These are phyloP conservation scores for Trichophyton rubrum DNA, from an alignment of 2,329 filamentous ascomycete species.

Conservation along the genomic window DNA sequence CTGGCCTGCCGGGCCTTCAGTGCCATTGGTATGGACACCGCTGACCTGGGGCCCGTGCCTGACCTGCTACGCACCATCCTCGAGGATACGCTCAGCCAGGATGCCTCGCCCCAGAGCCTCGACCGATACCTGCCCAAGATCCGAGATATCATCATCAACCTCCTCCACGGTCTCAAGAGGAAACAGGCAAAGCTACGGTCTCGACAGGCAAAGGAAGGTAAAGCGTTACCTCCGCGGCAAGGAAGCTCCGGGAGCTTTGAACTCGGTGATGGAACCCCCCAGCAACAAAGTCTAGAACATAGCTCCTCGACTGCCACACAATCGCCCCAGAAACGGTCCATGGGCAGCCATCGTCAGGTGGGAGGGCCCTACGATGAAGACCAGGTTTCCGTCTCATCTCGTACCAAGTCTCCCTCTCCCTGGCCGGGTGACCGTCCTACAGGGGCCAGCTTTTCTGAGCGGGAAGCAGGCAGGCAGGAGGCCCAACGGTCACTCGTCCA, in stretches of 20 bases:
- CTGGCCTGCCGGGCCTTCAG: conserved; percentile 95
- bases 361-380: conserved; percentile 28
- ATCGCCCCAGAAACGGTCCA: conserved; percentile 24
- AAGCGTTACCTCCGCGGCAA: conserved; percentile 28
- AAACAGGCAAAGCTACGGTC: conserved; percentile 80
- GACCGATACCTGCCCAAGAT: conserved; percentile 90
- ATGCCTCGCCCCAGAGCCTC: conserved; percentile 83
- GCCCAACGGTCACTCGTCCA: conserved; percentile 24
- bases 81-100: conserved; percentile 90
- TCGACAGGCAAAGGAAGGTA: conserved; percentile 39
- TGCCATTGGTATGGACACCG: conserved; percentile 90
- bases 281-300: conserved; percentile 31
- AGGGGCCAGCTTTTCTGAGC: conserved; percentile 24
- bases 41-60: conserved; percentile 87
- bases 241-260: conserved; percentile 37
- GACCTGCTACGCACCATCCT: conserved; percentile 81
- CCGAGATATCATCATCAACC: conserved; percentile 95
- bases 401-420: conserved; percentile 18
- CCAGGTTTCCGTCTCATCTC: conserved; percentile 17
- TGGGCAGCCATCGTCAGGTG: conserved; percentile 11
- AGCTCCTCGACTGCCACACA: conserved; percentile 15
- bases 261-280: conserved; percentile 34
- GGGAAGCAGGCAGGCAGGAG: conserved; percentile 30
- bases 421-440: conserved; percentile 17
- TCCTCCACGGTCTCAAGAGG: conserved; percentile 88